Evolutionary conservation across 2,329 filamentous ascomycete genomes (phyloP), one percentile per base, ranked within the genome.

Genomic region (Trichophyton rubrum): DNA sequence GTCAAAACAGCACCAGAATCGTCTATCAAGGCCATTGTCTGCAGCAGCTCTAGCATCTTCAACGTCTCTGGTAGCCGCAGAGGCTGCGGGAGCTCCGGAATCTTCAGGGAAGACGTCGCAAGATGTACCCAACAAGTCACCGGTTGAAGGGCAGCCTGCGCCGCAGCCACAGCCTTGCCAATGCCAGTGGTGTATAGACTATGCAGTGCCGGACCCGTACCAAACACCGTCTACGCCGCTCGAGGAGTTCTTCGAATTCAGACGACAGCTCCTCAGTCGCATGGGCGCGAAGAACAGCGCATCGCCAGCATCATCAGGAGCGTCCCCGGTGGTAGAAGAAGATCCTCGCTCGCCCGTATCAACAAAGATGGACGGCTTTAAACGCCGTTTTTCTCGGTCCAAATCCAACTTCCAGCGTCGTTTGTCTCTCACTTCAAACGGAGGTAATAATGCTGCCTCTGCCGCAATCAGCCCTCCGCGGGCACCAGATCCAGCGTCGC

Each of bases 211-310:
- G 1, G 20, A 51, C 41, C 41, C 41, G 7, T 45, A 45, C 41
- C 41, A 45, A 8, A 45, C 41, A 8, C 41, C 41, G 41, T 45
- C 41, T 6, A 51, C 47, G 24, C 47, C 47, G 47, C 47, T 51
- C 17, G 47, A 30, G 15, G 47, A 51, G 22, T 51, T 51, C 47
- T 22, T 51, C 22, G 47, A 51, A 22, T 51, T 51, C 47, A 51
- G 47, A 30, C 88, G 0, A 65, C 72, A 20, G 79, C 82, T 11
- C 92, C 89, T 4, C 87, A 76, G 63, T 72, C 72, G 59, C 75
- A 78, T 56, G 76, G 75, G 51, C 75, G 79, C 40, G 75, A 72
- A 62, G 74, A 81, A 17, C 20, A 22, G 24, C 24, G 27, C 27
- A 30, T 30, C 27, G 6, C 15, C 47, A 27, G 47, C 17, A 51